Percentiles rank a stretch among this genome's conserved stretches.
Conservation (phyloP, 2,329 filamentous ascomycete genomes). For the Penicillium aurantiogriseum region DNA sequence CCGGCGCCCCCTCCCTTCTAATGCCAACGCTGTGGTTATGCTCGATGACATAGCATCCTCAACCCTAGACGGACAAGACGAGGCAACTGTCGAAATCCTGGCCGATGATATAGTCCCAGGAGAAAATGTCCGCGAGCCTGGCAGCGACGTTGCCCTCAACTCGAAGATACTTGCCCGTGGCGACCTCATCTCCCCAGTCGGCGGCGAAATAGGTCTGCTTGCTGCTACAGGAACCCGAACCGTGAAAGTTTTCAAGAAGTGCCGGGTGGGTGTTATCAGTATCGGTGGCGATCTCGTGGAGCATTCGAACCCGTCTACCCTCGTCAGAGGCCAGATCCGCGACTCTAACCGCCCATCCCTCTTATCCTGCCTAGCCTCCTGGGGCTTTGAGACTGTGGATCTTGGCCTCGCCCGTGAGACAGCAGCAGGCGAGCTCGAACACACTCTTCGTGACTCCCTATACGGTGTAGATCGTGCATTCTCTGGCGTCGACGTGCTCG, state of each 20-base stretch:
- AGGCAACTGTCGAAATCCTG: constrained; percentile 82
- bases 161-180: constrained; percentile 71
- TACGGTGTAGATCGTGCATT: background rate
- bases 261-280: constrained; percentile 79
- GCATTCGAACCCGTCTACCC: constrained; percentile 44
- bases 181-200: constrained; percentile 75
- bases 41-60: constrained; percentile 76
- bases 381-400: constrained; percentile 75
- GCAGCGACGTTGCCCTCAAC: constrained; percentile 75
- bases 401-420: constrained; percentile 67
- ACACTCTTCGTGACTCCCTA: constrained; percentile 59
- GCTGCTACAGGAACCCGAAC: constrained; percentile 73
- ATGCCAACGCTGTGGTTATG: constrained; percentile 89
- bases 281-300: constrained; percentile 92
- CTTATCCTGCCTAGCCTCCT: constrained; percentile 68
- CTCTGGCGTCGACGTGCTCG: background rate
- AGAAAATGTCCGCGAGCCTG: constrained; percentile 88
- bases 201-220: constrained; percentile 85
- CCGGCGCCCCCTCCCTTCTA: constrained; percentile 80
- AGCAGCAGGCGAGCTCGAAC: constrained; percentile 68
- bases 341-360: constrained; percentile 89
- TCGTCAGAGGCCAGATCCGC: constrained; percentile 63
- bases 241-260: constrained; percentile 70
- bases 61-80: constrained; percentile 70
- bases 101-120: constrained; percentile 70